Base-by-base conservation (phyloP, 305 asterid genomes). In the Petunia hybrid region DNA sequence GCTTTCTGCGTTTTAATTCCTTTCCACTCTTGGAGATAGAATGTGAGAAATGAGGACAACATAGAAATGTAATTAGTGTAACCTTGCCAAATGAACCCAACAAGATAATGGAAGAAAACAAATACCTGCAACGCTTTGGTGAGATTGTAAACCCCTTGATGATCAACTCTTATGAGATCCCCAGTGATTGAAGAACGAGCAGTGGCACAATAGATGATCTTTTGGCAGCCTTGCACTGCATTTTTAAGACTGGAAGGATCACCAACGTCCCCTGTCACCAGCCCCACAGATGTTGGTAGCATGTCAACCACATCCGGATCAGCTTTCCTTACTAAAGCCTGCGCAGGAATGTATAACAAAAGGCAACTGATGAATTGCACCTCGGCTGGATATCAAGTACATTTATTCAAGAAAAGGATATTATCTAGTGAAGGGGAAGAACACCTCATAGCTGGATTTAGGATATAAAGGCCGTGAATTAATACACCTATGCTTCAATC, bases 101-200 rank as follows among this genome's bases (percentile, higher is more conserved):
- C 31, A 31, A 68, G 14, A 53, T 74, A 53, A 36, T 9, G 77
- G 13, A 61, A 64, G 56, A 45, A 57, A 4, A 59, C 5, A 4
- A 83, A 36, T 79, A 95, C 99, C 99, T 95, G 99, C 81, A 95
- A 92, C 53, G 97, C 94, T 88, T 95, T 95, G 85, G 97, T 92
- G 77, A 95, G 82, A 83, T 95, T 95, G 84, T 91, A 92, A 82
- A 95, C 98, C 59, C 99, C 98, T 36, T 91, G 93, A 82, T 91
- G 85, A 88, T 95, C 99, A 60, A 95, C 98, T 85, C 98, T 90
- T 87, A 88, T 84, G 57, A 95, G 97, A 88, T 95, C 99, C 76
- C 92, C 98, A 2, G 97, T 92, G 87, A 95, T 91, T 1, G 97
- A 66, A 84, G 99, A 95, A 9, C 98, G 97, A 83, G 98, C 98